Evolutionary conservation across 2,329 filamentous ascomycete species (phyloP), one percentile per base, ranked within the genome.

Genomic region (Talaromyces sp.): DNA sequence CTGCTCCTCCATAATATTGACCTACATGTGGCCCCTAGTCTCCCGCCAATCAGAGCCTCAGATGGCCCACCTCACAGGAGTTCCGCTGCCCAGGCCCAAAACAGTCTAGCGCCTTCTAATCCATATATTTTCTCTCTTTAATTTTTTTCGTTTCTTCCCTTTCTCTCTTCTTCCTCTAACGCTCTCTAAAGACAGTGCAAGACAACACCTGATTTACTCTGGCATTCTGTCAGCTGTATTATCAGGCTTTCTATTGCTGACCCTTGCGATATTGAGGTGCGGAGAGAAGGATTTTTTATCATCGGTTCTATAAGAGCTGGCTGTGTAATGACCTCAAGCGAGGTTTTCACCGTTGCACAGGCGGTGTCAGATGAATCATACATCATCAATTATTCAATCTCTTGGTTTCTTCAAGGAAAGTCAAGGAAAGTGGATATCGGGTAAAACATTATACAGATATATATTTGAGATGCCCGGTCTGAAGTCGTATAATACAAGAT

Each of bases 181-280:
- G 87, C 88, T 89, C 90, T 84, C 89, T 88, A 85, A 83, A 93
- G 91, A 94, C 91, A 94, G 91, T 93, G 87, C 90, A 90, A 86
- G 84, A 84, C 88, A 88, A 87, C 84, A 85, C 82, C 52, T 73
- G 79, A 82, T 80, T 82, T 77, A 82, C 80, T 75, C 78, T 82
- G 83, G 81, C 90, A 84, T 93, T 91, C 87, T 93, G 90, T 83
- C 81, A 81, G 83, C 6, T 45, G 76, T 79, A 79, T 73, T 77
- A 83, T 69, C 65, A 81, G 80, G 73, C 80, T 81, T 43, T 82
- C 79, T 78, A 81, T 90, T 89, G 88, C 84, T 88, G 85, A 79
- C 79, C 73, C 73, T 82, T 85, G 84, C 84, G 85, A 87, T 87
- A 82, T 75, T 80, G 83, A 80, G 82, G 80, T 81, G 85, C 84